Evolutionary conservation across 768 basidiomycete species (phyloP).

Genomic region (Mrakia blollopis): DNA sequence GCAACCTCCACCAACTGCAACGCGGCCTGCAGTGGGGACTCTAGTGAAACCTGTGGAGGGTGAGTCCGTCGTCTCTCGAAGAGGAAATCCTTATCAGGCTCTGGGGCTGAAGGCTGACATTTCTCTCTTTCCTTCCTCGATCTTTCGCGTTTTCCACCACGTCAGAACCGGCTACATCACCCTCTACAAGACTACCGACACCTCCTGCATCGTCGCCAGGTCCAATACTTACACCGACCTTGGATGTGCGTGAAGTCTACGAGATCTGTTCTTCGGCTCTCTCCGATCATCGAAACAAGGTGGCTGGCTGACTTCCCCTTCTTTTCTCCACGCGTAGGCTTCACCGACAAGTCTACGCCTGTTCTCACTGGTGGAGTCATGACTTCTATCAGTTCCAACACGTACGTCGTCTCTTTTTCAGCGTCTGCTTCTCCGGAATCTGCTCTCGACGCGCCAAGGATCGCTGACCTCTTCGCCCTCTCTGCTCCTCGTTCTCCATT

Average conservation of each 20-base stretch:
- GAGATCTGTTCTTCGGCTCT: background rate
- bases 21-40: constrained; percentile 28
- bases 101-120: no score
- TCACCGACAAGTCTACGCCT: background rate
- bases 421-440: background rate
- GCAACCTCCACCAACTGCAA: background rate
- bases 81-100: background rate
- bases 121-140: background rate
- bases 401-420: background rate
- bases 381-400: background rate
- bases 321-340: background rate
- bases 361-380: background rate
- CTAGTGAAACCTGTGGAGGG: constrained; percentile 26
- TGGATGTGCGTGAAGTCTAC: constrained; percentile 13
- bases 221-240: background rate
- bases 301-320: background rate
- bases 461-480: background rate
- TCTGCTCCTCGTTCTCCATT: background rate
- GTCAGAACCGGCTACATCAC: constrained; percentile 11
- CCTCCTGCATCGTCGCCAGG: constrained; percentile 5
- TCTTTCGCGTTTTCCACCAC: background rate
- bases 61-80: background rate
- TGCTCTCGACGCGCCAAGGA: background rate
- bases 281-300: background rate
- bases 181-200: constrained; percentile 25